Evolutionary conservation across 1,284 basidiomycete genomes (phyloP).

Genomic region (Meira nashicola): DNA sequence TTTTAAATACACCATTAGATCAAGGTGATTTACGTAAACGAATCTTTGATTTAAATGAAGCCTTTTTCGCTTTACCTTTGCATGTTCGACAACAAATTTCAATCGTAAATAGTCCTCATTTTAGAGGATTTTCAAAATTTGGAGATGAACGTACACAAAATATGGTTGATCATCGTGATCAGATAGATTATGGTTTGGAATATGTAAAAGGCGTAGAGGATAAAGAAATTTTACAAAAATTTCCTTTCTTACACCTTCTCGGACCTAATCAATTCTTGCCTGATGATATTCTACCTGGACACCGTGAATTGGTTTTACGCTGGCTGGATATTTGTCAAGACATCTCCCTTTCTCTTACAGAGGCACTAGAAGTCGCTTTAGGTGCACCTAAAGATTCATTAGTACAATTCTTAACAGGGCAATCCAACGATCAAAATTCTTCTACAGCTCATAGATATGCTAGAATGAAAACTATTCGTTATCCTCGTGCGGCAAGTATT

Average conservation of each 20-base stretch:
- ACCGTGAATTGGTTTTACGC: conserved; percentile 18
- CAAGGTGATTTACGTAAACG: neutral
- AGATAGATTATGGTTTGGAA: conserved; percentile 18
- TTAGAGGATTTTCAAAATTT: conserved; percentile 39
- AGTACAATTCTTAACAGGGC: conserved; percentile 20
- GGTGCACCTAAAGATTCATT: conserved; percentile 22
- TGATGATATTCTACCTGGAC: conserved; percentile 17
- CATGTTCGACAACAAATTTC: conserved; percentile 21
- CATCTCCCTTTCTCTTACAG: conserved; percentile 26
- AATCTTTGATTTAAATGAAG: conserved; percentile 24
- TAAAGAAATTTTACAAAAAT: conserved; percentile 4
- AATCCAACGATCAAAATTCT: neutral
- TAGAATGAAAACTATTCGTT: conserved; percentile 42
- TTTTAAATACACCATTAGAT: conserved; percentile 26
- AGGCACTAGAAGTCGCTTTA: conserved; percentile 31
- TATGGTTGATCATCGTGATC: conserved; percentile 33
- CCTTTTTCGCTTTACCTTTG: conserved; percentile 28
- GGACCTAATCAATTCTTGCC: conserved; percentile 40
- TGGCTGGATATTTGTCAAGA: conserved; percentile 25
- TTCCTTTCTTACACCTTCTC: conserved; percentile 28
- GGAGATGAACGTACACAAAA: conserved; percentile 31
- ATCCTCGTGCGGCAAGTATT: conserved; percentile 24
- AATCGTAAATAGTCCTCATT: conserved; percentile 31
- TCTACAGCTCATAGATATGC: conserved; percentile 26
- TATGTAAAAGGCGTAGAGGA: neutral